Conservation (phyloP, 257 asterid genomes). For the Craterostigma plantagineum region DNA sequence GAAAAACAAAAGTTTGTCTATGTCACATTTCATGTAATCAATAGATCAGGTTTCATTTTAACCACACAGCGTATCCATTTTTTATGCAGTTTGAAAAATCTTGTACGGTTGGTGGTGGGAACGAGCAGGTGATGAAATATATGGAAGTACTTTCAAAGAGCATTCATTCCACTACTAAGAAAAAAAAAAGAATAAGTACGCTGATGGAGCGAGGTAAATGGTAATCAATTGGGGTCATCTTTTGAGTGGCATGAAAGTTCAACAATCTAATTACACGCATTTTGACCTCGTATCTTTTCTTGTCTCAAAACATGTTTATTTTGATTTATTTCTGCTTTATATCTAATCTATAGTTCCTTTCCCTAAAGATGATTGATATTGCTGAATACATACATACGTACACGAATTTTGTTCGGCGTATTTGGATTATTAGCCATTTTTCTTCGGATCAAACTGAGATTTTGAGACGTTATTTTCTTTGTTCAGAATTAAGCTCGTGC, state of each 20-base stretch:
- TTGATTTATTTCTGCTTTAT: conserved; percentile 14
- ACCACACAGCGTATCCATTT: conserved; percentile 14
- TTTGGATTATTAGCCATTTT: conserved; percentile 12
- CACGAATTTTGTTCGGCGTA: conserved; percentile 18
- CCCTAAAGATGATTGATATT: conserved; percentile 18
- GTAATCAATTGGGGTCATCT: conserved; percentile 12
- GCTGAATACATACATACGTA: conserved; percentile 23
- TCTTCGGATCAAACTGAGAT: too few relatives aligned
- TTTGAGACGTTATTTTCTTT: too few relatives aligned
- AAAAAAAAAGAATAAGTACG: conserved; percentile 22
- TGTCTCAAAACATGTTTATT: conserved; percentile 40
- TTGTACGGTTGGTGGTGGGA: conserved; percentile 39
- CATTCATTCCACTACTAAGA: conserved; percentile 46
- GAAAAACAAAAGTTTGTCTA: neutral
- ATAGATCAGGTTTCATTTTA: conserved; percentile 6
- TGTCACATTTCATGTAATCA: too few relatives aligned
- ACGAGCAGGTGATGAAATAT: conserved; percentile 19
- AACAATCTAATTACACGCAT: conserved; percentile 39
- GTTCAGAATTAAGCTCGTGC: too few relatives aligned
- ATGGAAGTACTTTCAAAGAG: conserved; percentile 44
- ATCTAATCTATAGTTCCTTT: conserved; percentile 6
- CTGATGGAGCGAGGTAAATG: conserved; percentile 27
- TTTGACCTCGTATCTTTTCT: conserved; percentile 57
- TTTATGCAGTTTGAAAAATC: conserved; percentile 15
- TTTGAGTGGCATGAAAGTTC: conserved; percentile 56